Percentiles rank a stretch among this genome's conserved stretches.
These are phyloP conservation scores for Eremomyces bilateralis DNA, from an alignment of 495 filamentous ascomycete species.

Conservation along the genomic window DNA sequence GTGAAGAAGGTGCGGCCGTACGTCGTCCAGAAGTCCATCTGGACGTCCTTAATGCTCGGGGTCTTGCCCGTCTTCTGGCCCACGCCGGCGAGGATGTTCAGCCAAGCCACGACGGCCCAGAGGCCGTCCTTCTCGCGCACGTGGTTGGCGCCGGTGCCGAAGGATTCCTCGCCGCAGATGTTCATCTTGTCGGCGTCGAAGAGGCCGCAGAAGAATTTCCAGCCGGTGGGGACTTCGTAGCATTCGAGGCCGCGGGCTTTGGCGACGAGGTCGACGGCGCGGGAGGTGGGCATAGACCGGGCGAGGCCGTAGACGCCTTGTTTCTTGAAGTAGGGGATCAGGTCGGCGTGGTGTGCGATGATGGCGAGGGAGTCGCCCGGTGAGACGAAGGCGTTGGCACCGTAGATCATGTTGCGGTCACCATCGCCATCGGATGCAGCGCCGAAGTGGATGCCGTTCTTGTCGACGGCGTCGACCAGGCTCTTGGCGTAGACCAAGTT, in stretches of 20 bases:
- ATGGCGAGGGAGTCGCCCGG: slow-evolving; percentile 93
- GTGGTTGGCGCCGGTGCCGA: slow-evolving; percentile 97
- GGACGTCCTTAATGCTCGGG: slow-evolving; percentile 84
- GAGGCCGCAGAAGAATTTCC: slow-evolving; percentile 99
- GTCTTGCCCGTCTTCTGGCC: slow-evolving; percentile 49
- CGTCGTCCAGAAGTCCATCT: slow-evolving; percentile 89
- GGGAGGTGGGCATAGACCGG: slow-evolving; percentile 90
- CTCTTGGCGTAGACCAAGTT: slow-evolving; percentile 97
- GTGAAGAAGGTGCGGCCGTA: slow-evolving; percentile 99
- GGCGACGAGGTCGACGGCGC: slow-evolving; percentile 85
- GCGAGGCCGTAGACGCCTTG: slow-evolving; percentile 90
- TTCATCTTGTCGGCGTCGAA: slow-evolving; percentile 96
- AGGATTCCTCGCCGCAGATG: slow-evolving; percentile 96
- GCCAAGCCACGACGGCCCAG: slow-evolving; percentile 92
- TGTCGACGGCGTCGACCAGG: slow-evolving; percentile 81
- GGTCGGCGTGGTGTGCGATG: slow-evolving; percentile 83
- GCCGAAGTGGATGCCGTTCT: slow-evolving; percentile 80
- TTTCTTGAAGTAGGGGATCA: slow-evolving; percentile 95
- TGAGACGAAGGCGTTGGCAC: slow-evolving; percentile 86
- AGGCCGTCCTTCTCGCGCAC: slow-evolving; percentile 97
- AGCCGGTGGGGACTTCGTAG: slow-evolving; percentile 96
- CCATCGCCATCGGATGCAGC: slow-evolving; percentile 93
- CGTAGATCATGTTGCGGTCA: slow-evolving; percentile 99
- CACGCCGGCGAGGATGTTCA: slow-evolving; percentile 94
- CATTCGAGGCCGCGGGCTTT: slow-evolving; percentile 76